phyloP scores from a whole-genome alignment of 345 rosid species.

The Punica granatum region DNA sequence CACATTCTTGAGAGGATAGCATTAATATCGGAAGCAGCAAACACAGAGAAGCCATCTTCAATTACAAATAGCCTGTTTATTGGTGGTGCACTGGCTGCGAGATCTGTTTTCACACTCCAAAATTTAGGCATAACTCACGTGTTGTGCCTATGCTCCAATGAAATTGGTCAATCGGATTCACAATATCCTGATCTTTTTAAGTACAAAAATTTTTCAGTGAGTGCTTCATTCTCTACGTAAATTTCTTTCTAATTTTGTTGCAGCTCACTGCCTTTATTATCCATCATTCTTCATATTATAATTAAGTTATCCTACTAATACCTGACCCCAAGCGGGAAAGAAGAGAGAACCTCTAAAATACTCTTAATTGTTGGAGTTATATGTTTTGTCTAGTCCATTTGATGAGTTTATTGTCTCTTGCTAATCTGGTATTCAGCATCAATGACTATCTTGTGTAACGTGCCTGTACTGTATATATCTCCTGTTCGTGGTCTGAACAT shows the following conservation, averaged over 20 bases:
- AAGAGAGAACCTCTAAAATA: too few relatives aligned
- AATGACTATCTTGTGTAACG: not conserved
- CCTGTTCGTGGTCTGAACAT: not conserved
- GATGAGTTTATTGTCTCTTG: too few relatives aligned
- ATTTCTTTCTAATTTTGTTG: too few relatives aligned
- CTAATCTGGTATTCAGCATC: too few relatives aligned
- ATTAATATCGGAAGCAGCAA: slow-evolving; percentile 87
- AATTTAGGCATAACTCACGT: slow-evolving; percentile 72
- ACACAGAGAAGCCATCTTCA: slow-evolving; percentile 88
- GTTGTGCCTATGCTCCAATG: slow-evolving; percentile 91
- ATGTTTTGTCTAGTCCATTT: too few relatives aligned
- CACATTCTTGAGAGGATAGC: slow-evolving; percentile 96
- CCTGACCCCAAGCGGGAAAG: not conserved
- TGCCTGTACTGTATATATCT: not conserved
- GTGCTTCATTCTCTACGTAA: slow-evolving; percentile 19
- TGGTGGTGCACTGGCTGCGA: slow-evolving; percentile 92
- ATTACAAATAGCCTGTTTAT: slow-evolving; percentile 64
- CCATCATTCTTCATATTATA: not conserved
- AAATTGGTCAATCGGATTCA: slow-evolving; percentile 93
- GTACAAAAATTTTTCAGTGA: slow-evolving; percentile 82
- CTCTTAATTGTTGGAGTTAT: too few relatives aligned
- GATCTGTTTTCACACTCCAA: slow-evolving; percentile 77
- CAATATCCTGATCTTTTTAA: slow-evolving; percentile 69
- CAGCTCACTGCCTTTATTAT: not conserved
- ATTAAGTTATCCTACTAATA: not conserved